Evolutionary conservation across 2,329 filamentous ascomycete species (phyloP).

Genomic region (Emergomyces orientalis): DNA sequence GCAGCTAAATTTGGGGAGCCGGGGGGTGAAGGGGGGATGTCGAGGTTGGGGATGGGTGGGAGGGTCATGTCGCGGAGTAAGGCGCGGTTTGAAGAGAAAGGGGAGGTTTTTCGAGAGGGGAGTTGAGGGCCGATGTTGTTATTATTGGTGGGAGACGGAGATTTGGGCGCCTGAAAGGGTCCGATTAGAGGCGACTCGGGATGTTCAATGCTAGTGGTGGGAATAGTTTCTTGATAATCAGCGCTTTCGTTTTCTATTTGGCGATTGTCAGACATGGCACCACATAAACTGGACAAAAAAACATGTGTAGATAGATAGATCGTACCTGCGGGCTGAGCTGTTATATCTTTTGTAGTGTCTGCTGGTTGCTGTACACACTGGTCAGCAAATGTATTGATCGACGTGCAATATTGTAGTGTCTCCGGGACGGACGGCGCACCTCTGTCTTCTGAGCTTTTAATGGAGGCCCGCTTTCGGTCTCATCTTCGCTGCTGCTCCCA

Average conservation of each 20-base stretch:
- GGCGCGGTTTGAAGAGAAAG: conserved; percentile 41
- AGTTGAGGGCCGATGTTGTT: conserved; percentile 5
- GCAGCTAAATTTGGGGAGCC: conserved; percentile 35
- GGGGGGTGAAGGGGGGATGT: conserved; percentile 40
- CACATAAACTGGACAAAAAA: not conserved
- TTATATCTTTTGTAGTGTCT: not conserved
- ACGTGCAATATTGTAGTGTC: too few relatives aligned
- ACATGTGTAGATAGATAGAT: not conserved
- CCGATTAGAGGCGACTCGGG: conserved; percentile 26
- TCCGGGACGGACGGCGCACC: conserved; percentile 4
- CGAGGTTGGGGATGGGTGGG: conserved; percentile 36
- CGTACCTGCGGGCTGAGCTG: not conserved
- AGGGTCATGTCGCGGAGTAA: conserved; percentile 49
- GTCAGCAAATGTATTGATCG: not conserved
- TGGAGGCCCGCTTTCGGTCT: conserved; percentile 17
- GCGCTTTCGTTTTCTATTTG: not conserved
- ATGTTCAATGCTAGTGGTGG: conserved; percentile 9
- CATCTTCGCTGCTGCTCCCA: conserved; percentile 40
- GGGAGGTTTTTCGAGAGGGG: conserved; percentile 30
- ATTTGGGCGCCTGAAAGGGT: conserved; percentile 23
- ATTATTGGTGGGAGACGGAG: conserved; percentile 7
- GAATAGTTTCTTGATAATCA: not conserved
- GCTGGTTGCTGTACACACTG: not conserved
- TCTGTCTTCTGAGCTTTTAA: conserved; percentile 13
- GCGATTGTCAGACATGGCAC: not conserved